Conservation (phyloP, 1,139 yeast species). For the Diutina sp. region DNA sequence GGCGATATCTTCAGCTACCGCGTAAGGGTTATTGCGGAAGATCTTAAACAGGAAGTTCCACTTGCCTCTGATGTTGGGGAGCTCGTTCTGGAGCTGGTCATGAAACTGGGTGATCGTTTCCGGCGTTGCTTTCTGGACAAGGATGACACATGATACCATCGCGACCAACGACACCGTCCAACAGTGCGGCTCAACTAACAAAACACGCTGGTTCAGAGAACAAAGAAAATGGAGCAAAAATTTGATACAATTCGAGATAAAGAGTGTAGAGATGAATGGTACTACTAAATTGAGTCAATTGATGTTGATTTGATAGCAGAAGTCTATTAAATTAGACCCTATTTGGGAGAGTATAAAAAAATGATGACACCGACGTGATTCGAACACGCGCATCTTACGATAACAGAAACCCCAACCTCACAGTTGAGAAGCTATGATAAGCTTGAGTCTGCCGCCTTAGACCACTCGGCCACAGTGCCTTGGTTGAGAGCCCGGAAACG, state of each 20-base stretch:
- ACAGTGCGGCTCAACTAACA: not conserved
- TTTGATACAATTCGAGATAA: no score
- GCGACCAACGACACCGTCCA: not conserved
- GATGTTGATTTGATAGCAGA: no score
- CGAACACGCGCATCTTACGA: not conserved
- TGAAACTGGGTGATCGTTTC: constrained; percentile 55
- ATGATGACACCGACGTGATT: not conserved
- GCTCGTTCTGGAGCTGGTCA: constrained; percentile 51
- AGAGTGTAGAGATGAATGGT: no score
- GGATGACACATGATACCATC: constrained; percentile 24
- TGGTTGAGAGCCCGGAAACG: not conserved
- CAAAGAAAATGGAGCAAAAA: not conserved
- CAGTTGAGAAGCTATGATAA: not conserved
- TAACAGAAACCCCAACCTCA: not conserved
- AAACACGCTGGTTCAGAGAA: no score
- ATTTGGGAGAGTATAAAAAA: not conserved
- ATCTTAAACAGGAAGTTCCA: constrained; percentile 58
- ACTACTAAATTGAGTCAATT: no score
- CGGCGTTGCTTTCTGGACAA: constrained; percentile 46
- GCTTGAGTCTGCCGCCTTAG: not conserved
- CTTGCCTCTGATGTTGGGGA: constrained; percentile 44
- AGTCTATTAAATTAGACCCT: no score
- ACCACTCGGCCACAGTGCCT: not conserved
- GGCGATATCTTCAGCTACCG: constrained; percentile 8
- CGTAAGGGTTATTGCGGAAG: constrained; percentile 46